phyloP scores from a whole-genome alignment of 2,329 filamentous ascomycete species.

The Penicillium oxalicum region DNA sequence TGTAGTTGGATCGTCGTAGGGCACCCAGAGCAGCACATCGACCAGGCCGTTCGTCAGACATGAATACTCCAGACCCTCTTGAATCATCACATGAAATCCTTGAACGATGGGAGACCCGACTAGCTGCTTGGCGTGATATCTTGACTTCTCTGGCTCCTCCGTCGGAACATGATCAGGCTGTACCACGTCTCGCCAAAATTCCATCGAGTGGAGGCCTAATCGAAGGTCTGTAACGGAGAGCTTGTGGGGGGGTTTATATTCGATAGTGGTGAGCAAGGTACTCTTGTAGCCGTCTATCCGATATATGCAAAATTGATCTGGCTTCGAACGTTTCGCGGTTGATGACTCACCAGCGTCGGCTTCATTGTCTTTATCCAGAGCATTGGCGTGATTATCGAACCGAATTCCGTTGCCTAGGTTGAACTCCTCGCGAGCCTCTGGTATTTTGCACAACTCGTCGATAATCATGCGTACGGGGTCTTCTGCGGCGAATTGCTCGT shows the following conservation, averaged over 20 bases:
- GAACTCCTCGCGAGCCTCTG: constrained; percentile 8
- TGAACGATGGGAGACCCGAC: not conserved
- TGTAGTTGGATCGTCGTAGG: constrained; percentile 8
- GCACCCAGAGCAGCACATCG: not conserved
- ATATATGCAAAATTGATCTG: not conserved
- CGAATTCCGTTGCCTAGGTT: not conserved
- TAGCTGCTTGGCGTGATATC: not conserved
- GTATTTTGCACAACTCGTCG: constrained; percentile 22
- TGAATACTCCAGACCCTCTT: not conserved
- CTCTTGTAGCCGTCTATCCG: not conserved
- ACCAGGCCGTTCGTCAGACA: not conserved
- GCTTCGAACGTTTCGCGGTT: not conserved
- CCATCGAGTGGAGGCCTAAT: not conserved
- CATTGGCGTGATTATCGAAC: not conserved
- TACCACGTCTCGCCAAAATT: not conserved
- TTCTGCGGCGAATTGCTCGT: constrained; percentile 9
- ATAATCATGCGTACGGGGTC: constrained; percentile 21
- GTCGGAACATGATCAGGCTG: not conserved
- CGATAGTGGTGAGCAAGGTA: not conserved
- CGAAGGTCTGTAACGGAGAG: not conserved
- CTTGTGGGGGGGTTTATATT: not conserved
- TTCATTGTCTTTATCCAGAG: not conserved
- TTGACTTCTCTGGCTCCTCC: not conserved
- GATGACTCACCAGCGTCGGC: not conserved
- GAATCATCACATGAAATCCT: not conserved